Evolutionary conservation across 805 yeast genomes (phyloP).

Genomic region (Candida nitratophila): DNA sequence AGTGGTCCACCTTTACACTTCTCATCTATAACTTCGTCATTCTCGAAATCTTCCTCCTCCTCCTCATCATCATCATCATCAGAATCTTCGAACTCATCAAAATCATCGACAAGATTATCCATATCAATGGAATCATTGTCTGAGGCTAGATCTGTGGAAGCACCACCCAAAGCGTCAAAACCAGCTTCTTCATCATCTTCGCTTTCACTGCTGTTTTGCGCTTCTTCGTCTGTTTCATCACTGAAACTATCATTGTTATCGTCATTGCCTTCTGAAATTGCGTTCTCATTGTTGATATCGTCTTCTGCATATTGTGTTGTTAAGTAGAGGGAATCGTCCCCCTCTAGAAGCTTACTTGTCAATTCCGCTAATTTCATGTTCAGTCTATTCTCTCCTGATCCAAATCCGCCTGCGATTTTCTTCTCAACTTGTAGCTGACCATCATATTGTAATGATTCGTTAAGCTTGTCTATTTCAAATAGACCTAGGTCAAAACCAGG

Average conservation of each 20-base stretch:
- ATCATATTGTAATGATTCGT: conserved; percentile 23
- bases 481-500: conserved; percentile 26
- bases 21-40: conserved; percentile 7
- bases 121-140: conserved; percentile 37
- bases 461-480: conserved; percentile 31
- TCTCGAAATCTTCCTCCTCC: conserved; percentile 7
- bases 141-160: conserved; percentile 19
- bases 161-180: too few relatives aligned
- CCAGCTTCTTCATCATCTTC: conserved; percentile 8
- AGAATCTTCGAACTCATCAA: conserved; percentile 30
- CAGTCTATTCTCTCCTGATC: conserved; percentile 51
- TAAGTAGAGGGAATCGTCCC: conserved; percentile 45
- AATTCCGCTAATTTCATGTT: conserved; percentile 46
- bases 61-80: conserved; percentile 18
- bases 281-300: conserved; percentile 19
- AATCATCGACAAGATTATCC: conserved; percentile 42
- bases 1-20: conserved; percentile 17
- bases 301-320: conserved; percentile 64
- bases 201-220: conserved; percentile 20
- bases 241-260: conserved; percentile 8
- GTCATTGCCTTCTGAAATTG: conserved; percentile 4
- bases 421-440: conserved; percentile 47
- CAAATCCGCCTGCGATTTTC: conserved; percentile 56
- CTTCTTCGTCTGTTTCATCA: conserved; percentile 12
- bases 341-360: conserved; percentile 31